Conservation (phyloP, 2,329 filamentous ascomycete species). For the Phaeophleospora eucalypticola region DNA sequence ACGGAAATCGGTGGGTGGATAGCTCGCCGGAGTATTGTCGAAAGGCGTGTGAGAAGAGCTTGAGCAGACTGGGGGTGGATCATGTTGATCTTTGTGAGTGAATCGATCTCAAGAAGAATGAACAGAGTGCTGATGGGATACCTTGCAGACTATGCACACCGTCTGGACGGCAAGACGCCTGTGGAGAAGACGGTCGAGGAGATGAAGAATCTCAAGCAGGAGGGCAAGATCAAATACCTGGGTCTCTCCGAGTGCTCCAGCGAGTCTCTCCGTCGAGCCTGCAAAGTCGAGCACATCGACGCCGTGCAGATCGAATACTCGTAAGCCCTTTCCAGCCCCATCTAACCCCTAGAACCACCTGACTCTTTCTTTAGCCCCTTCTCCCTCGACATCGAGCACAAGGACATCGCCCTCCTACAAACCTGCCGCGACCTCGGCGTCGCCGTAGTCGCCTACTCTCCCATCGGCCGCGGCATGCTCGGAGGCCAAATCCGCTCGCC, state of each 20-base stretch:
- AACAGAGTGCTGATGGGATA: background rate
- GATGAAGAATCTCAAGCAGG: conserved; percentile 47
- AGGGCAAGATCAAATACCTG: conserved; percentile 56
- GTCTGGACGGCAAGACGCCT: conserved; percentile 42
- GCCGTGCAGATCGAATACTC: conserved; percentile 51
- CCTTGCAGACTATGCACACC: conserved; percentile 36
- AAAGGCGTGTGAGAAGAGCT: conserved; percentile 37
- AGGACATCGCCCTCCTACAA: conserved; percentile 46
- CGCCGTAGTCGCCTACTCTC: conserved; percentile 55
- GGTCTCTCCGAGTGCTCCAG: conserved; percentile 53
- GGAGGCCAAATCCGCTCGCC: conserved; percentile 47
- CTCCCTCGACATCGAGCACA: conserved; percentile 56
- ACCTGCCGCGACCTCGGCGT: conserved; percentile 58
- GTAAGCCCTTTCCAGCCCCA: too few relatives aligned
- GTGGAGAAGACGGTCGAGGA: conserved; percentile 48
- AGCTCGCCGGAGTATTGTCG: conserved; percentile 40
- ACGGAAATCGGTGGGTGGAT: conserved; percentile 36
- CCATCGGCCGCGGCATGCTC: conserved; percentile 57
- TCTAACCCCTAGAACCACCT: too few relatives aligned
- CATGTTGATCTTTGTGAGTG: conserved; percentile 39
- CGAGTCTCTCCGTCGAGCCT: conserved; percentile 49
- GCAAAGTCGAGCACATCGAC: conserved; percentile 48
- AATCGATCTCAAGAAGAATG: background rate
- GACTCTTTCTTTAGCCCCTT: conserved; percentile 38
- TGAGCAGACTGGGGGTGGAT: conserved; percentile 38